phyloP scores from a whole-genome alignment of 2,329 filamentous ascomycete genomes.

The Monosporascus sp. region DNA sequence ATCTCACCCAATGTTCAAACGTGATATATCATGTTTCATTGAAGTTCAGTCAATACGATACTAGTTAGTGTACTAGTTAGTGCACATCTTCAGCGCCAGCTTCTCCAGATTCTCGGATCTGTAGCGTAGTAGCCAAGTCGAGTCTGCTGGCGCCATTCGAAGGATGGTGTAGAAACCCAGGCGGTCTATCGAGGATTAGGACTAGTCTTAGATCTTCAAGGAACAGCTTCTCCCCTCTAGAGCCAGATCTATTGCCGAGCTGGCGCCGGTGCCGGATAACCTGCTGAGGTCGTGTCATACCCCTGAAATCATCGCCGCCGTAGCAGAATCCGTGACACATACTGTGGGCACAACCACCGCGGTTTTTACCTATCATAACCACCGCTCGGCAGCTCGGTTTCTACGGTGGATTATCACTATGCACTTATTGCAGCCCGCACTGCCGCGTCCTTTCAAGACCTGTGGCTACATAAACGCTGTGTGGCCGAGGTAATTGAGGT shows the following conservation, averaged over 20 bases:
- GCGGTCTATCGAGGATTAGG: not conserved
- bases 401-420: not conserved
- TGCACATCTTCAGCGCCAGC: not conserved
- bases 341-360: not conserved
- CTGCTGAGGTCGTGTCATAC: not conserved
- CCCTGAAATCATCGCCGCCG: not conserved
- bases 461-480: not conserved
- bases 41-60: not conserved
- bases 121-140: not conserved
- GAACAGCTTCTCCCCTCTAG: not conserved
- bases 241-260: not conserved
- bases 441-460: not conserved
- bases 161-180: not conserved
- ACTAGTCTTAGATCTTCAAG: not conserved
- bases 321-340: not conserved
- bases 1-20: too few relatives aligned
- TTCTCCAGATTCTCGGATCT: slow-evolving; percentile 1
- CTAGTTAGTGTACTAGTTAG: not conserved
- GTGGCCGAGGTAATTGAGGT: not conserved
- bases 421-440: not conserved
- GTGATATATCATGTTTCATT: not conserved
- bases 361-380: not conserved
- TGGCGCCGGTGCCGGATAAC: not conserved
- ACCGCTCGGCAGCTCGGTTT: not conserved
- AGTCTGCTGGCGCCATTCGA: not conserved